These are phyloP conservation scores for Grifola frondosa DNA, from an alignment of 1,284 basidiomycete species.

Conservation along the genomic window DNA sequence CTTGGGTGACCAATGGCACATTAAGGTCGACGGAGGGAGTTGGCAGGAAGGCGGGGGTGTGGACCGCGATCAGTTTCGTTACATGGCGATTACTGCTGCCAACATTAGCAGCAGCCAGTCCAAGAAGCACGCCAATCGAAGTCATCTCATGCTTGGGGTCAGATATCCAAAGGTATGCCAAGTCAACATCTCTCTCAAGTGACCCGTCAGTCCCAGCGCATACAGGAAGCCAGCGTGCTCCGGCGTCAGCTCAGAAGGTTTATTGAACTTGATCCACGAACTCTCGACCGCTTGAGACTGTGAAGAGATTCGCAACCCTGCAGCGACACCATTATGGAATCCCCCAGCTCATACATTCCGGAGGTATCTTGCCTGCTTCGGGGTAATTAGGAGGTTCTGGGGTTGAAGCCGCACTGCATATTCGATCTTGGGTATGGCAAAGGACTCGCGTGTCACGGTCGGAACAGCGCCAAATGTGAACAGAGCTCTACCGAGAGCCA, in stretches of 20 bases:
- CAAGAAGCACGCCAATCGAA: conserved; percentile 90
- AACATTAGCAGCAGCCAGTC: conserved; percentile 88
- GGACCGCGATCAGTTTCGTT: conserved; percentile 89
- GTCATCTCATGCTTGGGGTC: conserved; percentile 93
- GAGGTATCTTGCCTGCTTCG: conserved; percentile 62
- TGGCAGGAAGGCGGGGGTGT: conserved; percentile 90
- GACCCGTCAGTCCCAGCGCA: conserved; percentile 90
- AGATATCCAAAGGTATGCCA: conserved; percentile 92
- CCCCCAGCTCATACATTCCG: conserved; percentile 88
- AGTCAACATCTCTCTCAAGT: conserved; percentile 83
- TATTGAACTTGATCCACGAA: conserved; percentile 94
- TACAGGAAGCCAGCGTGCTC: conserved; percentile 95
- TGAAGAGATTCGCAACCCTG: conserved; percentile 81
- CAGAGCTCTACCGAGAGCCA: conserved; percentile 85
- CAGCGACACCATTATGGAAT: conserved; percentile 96
- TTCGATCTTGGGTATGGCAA: conserved; percentile 80
- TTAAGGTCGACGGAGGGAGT: conserved; percentile 86
- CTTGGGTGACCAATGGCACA: conserved; percentile 86
- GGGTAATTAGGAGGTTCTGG: conserved; percentile 59
- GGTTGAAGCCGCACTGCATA: conserved; percentile 74
- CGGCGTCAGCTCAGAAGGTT: conserved; percentile 80
- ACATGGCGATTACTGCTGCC: conserved; percentile 86
- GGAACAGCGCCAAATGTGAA: conserved; percentile 81
- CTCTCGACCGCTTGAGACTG: conserved; percentile 80
- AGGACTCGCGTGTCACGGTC: conserved; percentile 72